Percentiles rank a stretch among this genome's conserved stretches.
Conservation (phyloP, 2,329 filamentous ascomycete genomes). For the Fusarium odoratissimum region DNA sequence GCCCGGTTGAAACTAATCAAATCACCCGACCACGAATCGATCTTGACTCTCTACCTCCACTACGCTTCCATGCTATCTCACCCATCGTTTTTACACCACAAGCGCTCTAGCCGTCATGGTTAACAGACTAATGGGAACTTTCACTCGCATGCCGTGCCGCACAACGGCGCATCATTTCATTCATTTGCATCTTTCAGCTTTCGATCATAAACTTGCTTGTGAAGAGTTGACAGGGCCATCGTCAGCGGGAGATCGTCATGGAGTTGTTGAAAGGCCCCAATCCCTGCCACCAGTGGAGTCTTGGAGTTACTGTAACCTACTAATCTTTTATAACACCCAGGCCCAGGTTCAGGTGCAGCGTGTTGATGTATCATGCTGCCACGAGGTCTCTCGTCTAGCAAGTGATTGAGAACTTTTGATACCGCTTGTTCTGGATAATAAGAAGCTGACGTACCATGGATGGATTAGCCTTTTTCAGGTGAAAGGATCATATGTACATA, state of each 20-base stretch:
- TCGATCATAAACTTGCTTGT: not conserved
- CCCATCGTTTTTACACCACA: not conserved
- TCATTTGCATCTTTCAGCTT: not conserved
- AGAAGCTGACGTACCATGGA: not conserved
- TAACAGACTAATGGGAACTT: not conserved
- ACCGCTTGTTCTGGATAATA: not conserved
- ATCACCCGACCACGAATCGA: constrained; percentile 24
- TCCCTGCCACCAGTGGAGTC: constrained; percentile 21
- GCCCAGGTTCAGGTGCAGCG: not conserved
- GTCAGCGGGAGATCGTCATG: constrained; percentile 43
- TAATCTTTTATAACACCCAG: not conserved
- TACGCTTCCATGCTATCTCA: not conserved
- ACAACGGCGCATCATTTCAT: not conserved
- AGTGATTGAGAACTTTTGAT: not conserved
- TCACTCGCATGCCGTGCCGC: constrained; percentile 2
- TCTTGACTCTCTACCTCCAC: constrained; percentile 26
- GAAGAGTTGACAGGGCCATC: constrained; percentile 22
- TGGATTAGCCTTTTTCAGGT: not conserved
- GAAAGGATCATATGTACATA: not conserved
- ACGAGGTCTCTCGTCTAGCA: not conserved
- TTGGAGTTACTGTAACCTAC: not conserved
- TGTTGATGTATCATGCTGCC: constrained; percentile 2
- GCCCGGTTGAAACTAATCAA: not conserved
- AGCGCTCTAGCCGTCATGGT: constrained; percentile 10
- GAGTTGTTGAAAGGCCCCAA: constrained; percentile 9